Evolutionary conservation across 495 filamentous ascomycete species (phyloP).

Genomic region (Delitschia confertaspora): DNA sequence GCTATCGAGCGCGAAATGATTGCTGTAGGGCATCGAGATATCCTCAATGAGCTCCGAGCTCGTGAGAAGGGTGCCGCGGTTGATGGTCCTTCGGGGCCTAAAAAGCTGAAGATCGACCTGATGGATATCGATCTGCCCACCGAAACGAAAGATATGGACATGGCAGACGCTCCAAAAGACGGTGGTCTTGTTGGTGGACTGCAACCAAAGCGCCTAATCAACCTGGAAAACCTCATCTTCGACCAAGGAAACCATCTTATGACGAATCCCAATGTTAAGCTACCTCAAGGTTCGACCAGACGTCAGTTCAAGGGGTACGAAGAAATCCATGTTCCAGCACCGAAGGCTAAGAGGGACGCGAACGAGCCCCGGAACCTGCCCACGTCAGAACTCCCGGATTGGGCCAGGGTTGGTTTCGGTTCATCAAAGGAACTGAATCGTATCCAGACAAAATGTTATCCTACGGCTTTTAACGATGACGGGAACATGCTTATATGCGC

Average conservation of each 20-base stretch:
- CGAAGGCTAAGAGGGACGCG: conserved; percentile 71
- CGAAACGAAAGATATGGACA: conserved; percentile 41
- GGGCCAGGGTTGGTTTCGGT: conserved; percentile 81
- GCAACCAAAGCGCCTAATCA: conserved; percentile 78
- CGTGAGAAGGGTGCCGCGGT: conserved; percentile 44
- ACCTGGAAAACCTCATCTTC: conserved; percentile 91
- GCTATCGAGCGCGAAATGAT: conserved; percentile 84
- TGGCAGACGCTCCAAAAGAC: conserved; percentile 47
- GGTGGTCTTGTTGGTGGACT: conserved; percentile 72
- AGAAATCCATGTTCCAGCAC: conserved; percentile 91
- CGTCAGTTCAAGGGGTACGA: conserved; percentile 95
- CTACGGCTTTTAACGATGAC: conserved; percentile 85
- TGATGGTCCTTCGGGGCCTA: conserved; percentile 47
- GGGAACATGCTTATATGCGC: conserved; percentile 97
- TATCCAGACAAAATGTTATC: conserved; percentile 88
- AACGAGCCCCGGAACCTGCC: conserved; percentile 70
- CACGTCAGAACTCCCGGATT: conserved; percentile 80
- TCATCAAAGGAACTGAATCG: conserved; percentile 77
- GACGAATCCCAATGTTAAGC: conserved; percentile 90
- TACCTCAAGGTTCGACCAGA: conserved; percentile 94
- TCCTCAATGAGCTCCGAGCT: conserved; percentile 74
- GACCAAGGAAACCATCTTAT: conserved; percentile 97
- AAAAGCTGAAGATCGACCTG: conserved; percentile 73
- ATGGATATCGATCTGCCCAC: conserved; percentile 86
- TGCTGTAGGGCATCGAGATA: conserved; percentile 72